Conservation (phyloP, 495 filamentous ascomycete genomes). For the Penicillium tannophilum region DNA sequence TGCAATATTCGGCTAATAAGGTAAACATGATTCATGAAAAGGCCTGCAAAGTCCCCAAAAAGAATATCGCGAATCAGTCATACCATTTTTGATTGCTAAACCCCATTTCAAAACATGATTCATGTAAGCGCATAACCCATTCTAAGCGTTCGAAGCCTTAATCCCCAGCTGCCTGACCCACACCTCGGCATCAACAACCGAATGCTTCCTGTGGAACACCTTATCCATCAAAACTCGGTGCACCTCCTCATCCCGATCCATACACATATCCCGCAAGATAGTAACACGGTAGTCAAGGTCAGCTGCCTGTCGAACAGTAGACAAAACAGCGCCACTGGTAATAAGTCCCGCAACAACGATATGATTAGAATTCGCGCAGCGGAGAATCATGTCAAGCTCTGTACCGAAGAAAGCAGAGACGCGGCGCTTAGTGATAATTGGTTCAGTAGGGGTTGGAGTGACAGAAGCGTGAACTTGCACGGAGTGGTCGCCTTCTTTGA, state of each 20-base stretch:
- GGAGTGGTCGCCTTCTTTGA: constrained; percentile 23
- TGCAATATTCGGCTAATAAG: background rate
- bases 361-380: constrained; percentile 27
- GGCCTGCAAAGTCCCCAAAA: no score
- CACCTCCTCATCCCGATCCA: constrained; percentile 37
- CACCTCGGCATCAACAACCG: constrained; percentile 17
- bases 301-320: constrained; percentile 39
- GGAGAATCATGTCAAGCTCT: constrained; percentile 40
- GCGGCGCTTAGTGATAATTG: constrained; percentile 37
- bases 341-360: constrained; percentile 37
- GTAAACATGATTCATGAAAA: background rate
- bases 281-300: constrained; percentile 41
- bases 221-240: constrained; percentile 40
- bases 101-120: no score
- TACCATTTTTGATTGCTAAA: no score
- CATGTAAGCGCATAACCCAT: no score
- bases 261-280: constrained; percentile 39
- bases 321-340: constrained; percentile 44
- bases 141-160: background rate
- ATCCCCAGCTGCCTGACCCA: constrained; percentile 18
- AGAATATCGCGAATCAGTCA: no score
- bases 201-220: constrained; percentile 33
- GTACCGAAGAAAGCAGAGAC: constrained; percentile 40
- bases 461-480: constrained; percentile 30
- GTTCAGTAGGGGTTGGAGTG: constrained; percentile 23